Conservation (phyloP, 2,329 filamentous ascomycete species). For the Fusarium abutilonis region DNA sequence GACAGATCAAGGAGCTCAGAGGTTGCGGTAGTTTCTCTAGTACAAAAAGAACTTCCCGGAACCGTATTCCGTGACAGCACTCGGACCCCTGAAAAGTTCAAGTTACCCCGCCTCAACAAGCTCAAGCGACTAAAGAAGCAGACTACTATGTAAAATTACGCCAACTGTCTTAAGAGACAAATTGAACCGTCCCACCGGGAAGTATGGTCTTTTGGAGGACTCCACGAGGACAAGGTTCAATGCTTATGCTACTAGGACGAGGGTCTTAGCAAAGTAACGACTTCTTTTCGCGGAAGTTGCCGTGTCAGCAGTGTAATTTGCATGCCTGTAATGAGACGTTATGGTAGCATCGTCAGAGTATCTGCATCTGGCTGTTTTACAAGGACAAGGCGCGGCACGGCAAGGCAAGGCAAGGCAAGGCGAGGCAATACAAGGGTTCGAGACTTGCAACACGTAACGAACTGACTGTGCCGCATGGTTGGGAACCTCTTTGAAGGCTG, state of each 20-base stretch:
- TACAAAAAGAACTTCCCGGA: neutral
- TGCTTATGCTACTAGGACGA: neutral
- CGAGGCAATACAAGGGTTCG: slow-evolving; percentile 7
- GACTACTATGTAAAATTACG: slow-evolving; percentile 12
- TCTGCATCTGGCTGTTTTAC: neutral
- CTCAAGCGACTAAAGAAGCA: neutral
- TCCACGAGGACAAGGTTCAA: neutral
- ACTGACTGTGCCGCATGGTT: slow-evolving; percentile 11
- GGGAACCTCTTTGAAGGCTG: neutral
- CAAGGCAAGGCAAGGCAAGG: slow-evolving; percentile 1
- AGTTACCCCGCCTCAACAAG: slow-evolving; percentile 24
- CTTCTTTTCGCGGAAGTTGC: slow-evolving; percentile 11
- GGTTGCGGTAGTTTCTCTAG: neutral
- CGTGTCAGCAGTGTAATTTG: neutral
- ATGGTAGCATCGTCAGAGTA: neutral
- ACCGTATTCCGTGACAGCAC: neutral
- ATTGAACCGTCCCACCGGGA: slow-evolving; percentile 23
- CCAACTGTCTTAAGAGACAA: neutral
- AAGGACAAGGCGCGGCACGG: neutral
- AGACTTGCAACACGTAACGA: slow-evolving; percentile 3
- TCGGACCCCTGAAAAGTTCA: slow-evolving; percentile 1
- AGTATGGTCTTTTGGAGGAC: neutral
- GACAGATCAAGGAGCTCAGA: neutral
- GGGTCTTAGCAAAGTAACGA: slow-evolving; percentile 12
- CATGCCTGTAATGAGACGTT: slow-evolving; percentile 15